These are phyloP conservation scores for Nemania bipapillata DNA, from an alignment of 2,329 filamentous ascomycete genomes.

Conservation along the genomic window DNA sequence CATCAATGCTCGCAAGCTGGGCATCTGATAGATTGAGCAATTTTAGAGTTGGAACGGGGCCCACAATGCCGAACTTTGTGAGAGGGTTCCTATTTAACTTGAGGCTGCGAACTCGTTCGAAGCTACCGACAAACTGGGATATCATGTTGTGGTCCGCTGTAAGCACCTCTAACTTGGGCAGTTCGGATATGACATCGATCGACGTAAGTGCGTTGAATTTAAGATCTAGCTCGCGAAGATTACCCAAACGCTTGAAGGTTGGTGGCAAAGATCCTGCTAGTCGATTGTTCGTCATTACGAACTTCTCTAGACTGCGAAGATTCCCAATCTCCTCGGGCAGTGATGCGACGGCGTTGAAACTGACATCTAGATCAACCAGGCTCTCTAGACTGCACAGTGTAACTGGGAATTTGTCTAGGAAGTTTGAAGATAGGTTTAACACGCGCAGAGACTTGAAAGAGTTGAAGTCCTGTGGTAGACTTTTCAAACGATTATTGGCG, in stretches of 20 bases:
- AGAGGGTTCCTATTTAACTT: conserved; percentile 95
- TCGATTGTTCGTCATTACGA: conserved; percentile 96
- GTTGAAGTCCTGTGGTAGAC: conserved; percentile 83
- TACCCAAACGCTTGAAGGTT: conserved; percentile 77
- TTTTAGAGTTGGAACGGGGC: conserved; percentile 81
- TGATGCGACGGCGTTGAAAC: conserved; percentile 88
- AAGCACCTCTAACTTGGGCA: conserved; percentile 87
- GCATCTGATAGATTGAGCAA: conserved; percentile 89
- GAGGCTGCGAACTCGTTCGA: conserved; percentile 82
- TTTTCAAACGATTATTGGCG: conserved; percentile 88
- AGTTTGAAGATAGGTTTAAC: conserved; percentile 93
- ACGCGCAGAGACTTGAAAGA: conserved; percentile 81
- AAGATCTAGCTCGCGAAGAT: conserved; percentile 88
- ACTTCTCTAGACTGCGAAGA: conserved; percentile 81
- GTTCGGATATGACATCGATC: conserved; percentile 84
- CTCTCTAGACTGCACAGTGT: conserved; percentile 85
- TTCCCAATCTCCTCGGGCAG: conserved; percentile 82
- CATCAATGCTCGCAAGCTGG: conserved; percentile 89
- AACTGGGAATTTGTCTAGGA: conserved; percentile 82
- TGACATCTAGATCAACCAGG: conserved; percentile 91
- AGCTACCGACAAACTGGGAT: conserved; percentile 89
- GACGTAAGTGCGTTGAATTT: conserved; percentile 90
- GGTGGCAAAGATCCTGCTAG: conserved; percentile 78
- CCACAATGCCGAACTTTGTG: conserved; percentile 87
- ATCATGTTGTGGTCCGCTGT: conserved; percentile 93